Base-by-base conservation (phyloP, 1,139 yeast genomes). In the Debaryomyces udenii region DNA sequence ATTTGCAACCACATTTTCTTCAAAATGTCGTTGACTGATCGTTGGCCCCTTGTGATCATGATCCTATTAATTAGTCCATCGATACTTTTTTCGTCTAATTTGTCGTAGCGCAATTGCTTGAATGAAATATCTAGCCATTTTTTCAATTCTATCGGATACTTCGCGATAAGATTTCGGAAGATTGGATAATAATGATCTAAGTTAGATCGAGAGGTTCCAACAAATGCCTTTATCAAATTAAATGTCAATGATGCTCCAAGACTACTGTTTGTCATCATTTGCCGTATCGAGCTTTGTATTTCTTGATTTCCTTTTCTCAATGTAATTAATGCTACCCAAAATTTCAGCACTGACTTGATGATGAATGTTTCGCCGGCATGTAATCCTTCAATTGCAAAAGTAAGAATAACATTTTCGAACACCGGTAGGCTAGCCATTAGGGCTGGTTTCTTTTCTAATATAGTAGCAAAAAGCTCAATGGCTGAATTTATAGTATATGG, bases 1-100 rank as follows among this genome's bases (percentile, higher is more conserved):
- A 60, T 62, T 22, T 68, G 66, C 18, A 82, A 63, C 96, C 96
- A 86, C 51, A 82, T 82, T 42, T 75, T 77, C 49, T 78, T 80
- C 14, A 85, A 66, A 0, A 83, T 66, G 1, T 70, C 76, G 38
- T 76, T 72, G 1, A 84, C 83, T 39, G 74, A 71, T 42, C 88
- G 65, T 31, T 76, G 78, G 0, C 94, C 94, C 47, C 90, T 69
- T 0, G 89, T 79, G 6, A 81, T 44, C 61, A 82, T 58, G 13
- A 87, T 51, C 57, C 80, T 81, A 41, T 74, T 77, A 4, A 81
- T 57, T 48, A 86, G 79, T 2, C 64, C 53, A 6, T 66, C 65
- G 41, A 57, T 55, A 6, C 52, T 56, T 17, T 53, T 45, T 31
- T 48, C 55, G 14, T 54, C 55, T 4, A 63, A 31, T 45, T 68